Base-by-base conservation (phyloP, 2,329 filamentous ascomycete genomes). In the Rugonectria rugulosa region DNA sequence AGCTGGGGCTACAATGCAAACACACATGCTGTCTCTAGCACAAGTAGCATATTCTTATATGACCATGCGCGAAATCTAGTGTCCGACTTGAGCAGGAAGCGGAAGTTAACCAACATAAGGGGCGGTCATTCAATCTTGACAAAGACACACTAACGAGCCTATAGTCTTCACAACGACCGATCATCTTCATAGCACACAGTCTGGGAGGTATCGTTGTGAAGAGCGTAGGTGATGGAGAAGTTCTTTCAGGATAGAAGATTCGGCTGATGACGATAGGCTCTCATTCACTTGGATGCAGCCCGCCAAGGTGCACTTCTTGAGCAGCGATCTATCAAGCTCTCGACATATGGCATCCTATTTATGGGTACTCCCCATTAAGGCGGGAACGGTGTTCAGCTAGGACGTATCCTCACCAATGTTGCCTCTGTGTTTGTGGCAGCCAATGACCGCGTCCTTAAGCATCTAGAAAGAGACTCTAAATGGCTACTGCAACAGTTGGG, bases 341-440 rank as follows among this genome's bases (percentile, higher is more conserved):
- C 52, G 19, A 55, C 52, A 8, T 44, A 55, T 15, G 44, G 44
- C 29, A 49, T 55, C 5, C 3, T 55, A 1, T 55, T 49, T 17
- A 49, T 55, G 21, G 52, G 52, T 8, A 55, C 52, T 3, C 52
- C 44, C 4, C 52, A 49, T 38, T 29, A 48, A 31, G 52, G 44
- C 2, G 51, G 51, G 5, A 54, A 54, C 10, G 37, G 37, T 31
- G 52, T 49, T 15, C 24, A 34, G 6, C 27, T 47, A 6, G 50
- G 50, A 14, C 19, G 26, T 6, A 4, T 53, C 3, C 26, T 47
- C 7, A 21, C 43, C 3, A 42, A 47, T 21, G 15, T 46, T n/a
- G 36, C 43, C 17, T 46, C 50, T 29, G 7, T 47, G 8, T 42
- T 53, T 24, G 20, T 53, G 19, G 36, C 14, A 12, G 50, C 50